Evolutionary conservation across 441 rosid genomes (phyloP), one percentile per base, ranked within the genome.

Genomic region (Syzygium malaccense): DNA sequence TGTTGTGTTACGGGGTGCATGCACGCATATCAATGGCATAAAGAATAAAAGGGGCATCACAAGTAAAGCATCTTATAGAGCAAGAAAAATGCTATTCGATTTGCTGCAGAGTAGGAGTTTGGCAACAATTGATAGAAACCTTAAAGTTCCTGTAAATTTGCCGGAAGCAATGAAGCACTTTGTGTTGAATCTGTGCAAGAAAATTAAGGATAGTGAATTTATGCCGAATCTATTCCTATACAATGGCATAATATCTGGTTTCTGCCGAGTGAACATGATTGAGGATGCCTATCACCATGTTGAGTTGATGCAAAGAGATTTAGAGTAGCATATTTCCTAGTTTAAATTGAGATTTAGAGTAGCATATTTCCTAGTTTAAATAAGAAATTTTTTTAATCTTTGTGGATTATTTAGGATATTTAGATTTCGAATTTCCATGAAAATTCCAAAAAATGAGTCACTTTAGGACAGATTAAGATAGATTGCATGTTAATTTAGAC

Each of bases 221-320:
- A 68, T 88, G 92, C 96, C 98, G 30, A 93, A 92, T 90, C 89
- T 92, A 87, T 93, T 90, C 93, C 94, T 93, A 45, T 92, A 92
- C 88, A 94, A 94, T 88, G 78, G 88, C 32, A 89, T 93, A 48
- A 91, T 94, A 60, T 89, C 88, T 48, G 96, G 93, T 51, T 92
- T 93, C 51, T 91, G 93, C 86, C 54, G 89, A 66, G 93, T 90
- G 30, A 92, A 93, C 66, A 91, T 90, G 91, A 92, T 93, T 64
- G 91, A 89, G 64, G 95, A 93, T 88, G 97, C 96, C 4, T 90
- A 91, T 89, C 89, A 86, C 89, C 95, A 94, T 89, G 90, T 94
- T 13, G 91, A 91, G 86, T 86, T 91, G 89, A 95, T 94, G 97
- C 91, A 91, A 88, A 89, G 80, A 56, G 92, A 93, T n/a, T n/a